Evolutionary conservation across 1,284 basidiomycete species (phyloP).

Genomic region (Leccinum griseonigrum): DNA sequence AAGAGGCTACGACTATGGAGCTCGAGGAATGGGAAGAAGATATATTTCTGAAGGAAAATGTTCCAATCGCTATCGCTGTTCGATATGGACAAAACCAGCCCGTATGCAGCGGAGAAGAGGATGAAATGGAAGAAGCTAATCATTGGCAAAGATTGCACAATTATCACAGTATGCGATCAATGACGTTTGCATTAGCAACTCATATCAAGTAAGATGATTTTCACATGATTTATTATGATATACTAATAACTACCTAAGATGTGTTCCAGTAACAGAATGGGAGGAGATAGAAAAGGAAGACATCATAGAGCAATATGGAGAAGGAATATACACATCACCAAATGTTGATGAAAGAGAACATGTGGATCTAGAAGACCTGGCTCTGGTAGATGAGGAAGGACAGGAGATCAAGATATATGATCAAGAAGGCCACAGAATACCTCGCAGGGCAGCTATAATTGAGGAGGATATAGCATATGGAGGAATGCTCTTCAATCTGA

Average conservation of each 20-base stretch:
- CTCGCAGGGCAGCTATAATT: background rate
- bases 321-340: background rate
- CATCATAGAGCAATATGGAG: background rate
- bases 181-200: constrained; percentile 3
- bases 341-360: background rate
- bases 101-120: background rate
- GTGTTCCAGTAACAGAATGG: background rate
- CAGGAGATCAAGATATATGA: background rate
- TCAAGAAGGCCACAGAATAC: background rate
- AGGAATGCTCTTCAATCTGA: constrained; percentile 6
- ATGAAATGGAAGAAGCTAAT: background rate
- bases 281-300: background rate
- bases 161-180: background rate
- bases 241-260: too few relatives aligned
- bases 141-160: background rate
- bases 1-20: background rate
- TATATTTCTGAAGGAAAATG: background rate
- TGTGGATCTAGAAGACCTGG: background rate
- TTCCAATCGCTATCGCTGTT: background rate
- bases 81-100: background rate
- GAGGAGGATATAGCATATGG: background rate
- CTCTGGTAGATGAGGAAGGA: background rate
- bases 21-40: background rate
- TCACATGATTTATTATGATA: too few relatives aligned
- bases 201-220: constrained; percentile 2